Evolutionary conservation across 2,329 filamentous ascomycete species (phyloP).

Genomic region (Reticulascus tulasneorum): DNA sequence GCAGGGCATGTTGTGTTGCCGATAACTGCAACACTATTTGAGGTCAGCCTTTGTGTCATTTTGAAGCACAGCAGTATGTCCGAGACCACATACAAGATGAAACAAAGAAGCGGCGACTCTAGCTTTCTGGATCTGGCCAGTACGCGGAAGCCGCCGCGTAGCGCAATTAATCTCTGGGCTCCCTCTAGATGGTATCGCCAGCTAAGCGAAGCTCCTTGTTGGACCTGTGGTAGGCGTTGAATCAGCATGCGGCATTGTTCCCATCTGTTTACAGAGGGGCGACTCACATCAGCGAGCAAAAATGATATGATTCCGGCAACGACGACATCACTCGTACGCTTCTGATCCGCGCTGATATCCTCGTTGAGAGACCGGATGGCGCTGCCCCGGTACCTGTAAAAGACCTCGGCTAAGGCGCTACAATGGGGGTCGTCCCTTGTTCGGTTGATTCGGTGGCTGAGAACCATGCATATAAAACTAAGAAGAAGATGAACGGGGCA

Average conservation of each 20-base stretch:
- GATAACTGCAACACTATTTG: conserved; percentile 25
- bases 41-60: conserved; percentile 9
- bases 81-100: conserved; percentile 20
- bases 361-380: conserved; percentile 24
- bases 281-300: conserved; percentile 27
- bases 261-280: neutral
- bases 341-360: conserved; percentile 18
- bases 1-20: conserved; percentile 32
- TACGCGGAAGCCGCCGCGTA: conserved; percentile 26
- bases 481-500: neutral
- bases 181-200: conserved; percentile 32
- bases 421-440: conserved; percentile 10
- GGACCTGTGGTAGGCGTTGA: conserved; percentile 18
- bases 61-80: too few species aligned
- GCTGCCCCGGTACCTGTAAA: conserved; percentile 26
- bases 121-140: conserved; percentile 10
- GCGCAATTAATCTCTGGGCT: conserved; percentile 22
- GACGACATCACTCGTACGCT: conserved; percentile 19
- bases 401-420: conserved; percentile 18
- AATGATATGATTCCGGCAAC: conserved; percentile 28
- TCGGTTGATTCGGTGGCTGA: conserved; percentile 29
- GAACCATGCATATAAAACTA: conserved; percentile 24
- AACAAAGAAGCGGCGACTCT: conserved; percentile 21
- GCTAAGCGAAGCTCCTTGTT: conserved; percentile 25
- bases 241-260: too few species aligned